Evolutionary conservation across 495 filamentous ascomycete species (phyloP).

Genomic region (Xylaria sp.): DNA sequence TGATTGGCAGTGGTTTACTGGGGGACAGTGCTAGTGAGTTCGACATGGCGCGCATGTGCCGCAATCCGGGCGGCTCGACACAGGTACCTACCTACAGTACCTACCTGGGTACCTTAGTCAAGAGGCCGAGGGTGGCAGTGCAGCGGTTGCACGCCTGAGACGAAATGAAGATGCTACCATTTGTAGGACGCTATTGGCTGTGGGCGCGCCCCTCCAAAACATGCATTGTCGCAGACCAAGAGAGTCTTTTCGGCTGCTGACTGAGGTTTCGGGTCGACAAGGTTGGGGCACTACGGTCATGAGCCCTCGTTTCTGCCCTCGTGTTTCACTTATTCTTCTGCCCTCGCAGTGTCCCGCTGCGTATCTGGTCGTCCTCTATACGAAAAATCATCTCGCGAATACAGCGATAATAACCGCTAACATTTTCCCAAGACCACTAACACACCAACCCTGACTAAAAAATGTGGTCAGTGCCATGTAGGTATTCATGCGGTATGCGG

Average conservation of each 20-base stretch:
- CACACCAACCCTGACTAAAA: neutral
- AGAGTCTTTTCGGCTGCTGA: constrained; percentile 9
- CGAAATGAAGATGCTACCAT: constrained; percentile 18
- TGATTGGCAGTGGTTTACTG: constrained; percentile 16
- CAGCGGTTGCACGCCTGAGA: constrained; percentile 16
- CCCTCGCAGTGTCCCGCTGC: neutral
- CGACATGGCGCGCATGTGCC: neutral
- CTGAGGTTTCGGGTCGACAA: constrained; percentile 4
- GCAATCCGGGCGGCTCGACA: constrained; percentile 18
- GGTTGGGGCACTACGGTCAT: neutral
- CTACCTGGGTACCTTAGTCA: too few relatives aligned
- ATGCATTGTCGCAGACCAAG: constrained; percentile 22
- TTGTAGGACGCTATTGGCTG: constrained; percentile 6
- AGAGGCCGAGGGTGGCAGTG: constrained; percentile 23
- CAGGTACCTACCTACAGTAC: too few relatives aligned
- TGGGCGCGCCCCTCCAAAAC: constrained; percentile 9
- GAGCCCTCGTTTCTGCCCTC: constrained; percentile 18
- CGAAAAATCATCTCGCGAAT: neutral
- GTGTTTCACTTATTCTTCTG: constrained; percentile 12
- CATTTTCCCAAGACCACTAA: neutral
- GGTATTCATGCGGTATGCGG: neutral
- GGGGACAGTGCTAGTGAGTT: neutral
- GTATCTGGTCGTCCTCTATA: neutral
- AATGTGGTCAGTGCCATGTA: neutral
- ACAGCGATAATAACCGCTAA: neutral